Conservation (phyloP, 331 rosid species). For the Rhamnella rubrinervis region DNA sequence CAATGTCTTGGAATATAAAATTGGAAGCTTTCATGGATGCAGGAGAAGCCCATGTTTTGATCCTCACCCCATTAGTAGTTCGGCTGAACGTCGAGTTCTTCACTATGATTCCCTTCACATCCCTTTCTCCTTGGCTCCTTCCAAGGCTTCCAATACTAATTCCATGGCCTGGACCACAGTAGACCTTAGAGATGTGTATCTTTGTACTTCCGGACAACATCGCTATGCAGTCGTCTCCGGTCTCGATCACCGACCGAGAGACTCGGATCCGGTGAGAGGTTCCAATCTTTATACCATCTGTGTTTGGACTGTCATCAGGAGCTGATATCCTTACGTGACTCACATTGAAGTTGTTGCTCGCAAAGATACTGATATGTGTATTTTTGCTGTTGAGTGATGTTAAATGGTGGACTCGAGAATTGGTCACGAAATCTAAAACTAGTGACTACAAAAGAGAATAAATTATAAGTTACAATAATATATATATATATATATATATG, state of each 20-base stretch:
- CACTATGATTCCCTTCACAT: constrained; percentile 37
- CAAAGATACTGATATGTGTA: constrained; percentile 26
- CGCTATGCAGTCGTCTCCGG: constrained; percentile 36
- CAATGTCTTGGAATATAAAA: constrained; percentile 46
- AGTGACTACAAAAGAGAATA: constrained; percentile 18
- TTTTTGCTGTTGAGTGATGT: constrained; percentile 32
- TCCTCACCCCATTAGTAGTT: constrained; percentile 54
- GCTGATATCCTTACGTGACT: constrained; percentile 25
- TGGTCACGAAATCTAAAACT: constrained; percentile 28
- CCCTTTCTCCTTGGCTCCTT: constrained; percentile 18
- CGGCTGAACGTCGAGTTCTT: constrained; percentile 40
- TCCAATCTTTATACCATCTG: constrained; percentile 42
- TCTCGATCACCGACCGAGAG: constrained; percentile 11
- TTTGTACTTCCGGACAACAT: constrained; percentile 23
- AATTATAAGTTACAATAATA: not conserved
- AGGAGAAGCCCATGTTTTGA: constrained; percentile 60
- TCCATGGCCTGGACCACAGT: constrained; percentile 77
- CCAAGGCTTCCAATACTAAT: constrained; percentile 76
- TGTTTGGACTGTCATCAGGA: constrained; percentile 36
- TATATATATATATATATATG: not conserved
- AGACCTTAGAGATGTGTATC: constrained; percentile 30
- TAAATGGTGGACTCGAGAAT: constrained; percentile 18
- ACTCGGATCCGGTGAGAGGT: constrained; percentile 21
- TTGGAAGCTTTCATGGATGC: constrained; percentile 25
- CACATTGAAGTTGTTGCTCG: constrained; percentile 26